Conservation (phyloP, 2,329 filamentous ascomycete genomes). For the Trichoderma aggressivum region DNA sequence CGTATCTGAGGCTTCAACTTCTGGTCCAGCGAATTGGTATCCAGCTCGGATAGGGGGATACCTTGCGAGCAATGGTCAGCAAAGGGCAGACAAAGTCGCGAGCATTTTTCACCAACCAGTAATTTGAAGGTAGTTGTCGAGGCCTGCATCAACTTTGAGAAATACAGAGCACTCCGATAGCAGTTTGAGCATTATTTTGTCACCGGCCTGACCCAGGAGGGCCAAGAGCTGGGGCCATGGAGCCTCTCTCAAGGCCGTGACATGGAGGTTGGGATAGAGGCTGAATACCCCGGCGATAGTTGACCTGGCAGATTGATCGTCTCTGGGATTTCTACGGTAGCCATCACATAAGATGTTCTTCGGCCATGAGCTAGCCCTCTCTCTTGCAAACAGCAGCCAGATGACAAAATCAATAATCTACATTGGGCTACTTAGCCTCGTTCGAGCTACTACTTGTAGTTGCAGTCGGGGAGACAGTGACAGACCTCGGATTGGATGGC, state of each 20-base stretch:
- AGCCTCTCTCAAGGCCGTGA: conserved; percentile 61
- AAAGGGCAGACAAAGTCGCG: neutral
- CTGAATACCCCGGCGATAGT: conserved; percentile 64
- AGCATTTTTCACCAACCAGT: conserved; percentile 55
- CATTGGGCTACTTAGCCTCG: conserved; percentile 20
- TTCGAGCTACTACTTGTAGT: neutral
- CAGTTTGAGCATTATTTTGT: conserved; percentile 73
- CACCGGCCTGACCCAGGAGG: conserved; percentile 71
- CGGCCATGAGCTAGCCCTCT: conserved; percentile 48
- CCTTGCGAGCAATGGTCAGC: conserved; percentile 33
- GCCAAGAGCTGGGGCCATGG: conserved; percentile 75
- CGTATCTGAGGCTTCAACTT: conserved; percentile 14
- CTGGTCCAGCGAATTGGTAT: neutral
- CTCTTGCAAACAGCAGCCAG: conserved; percentile 69
- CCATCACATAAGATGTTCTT: conserved; percentile 82
- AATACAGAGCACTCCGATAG: conserved; percentile 79
- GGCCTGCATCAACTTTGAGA: conserved; percentile 53
- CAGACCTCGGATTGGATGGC: conserved; percentile 63
- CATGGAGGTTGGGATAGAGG: conserved; percentile 66
- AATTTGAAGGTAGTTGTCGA: conserved; percentile 71
- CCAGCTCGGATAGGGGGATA: conserved; percentile 48
- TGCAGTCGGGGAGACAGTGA: neutral
- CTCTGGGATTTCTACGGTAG: conserved; percentile 52
- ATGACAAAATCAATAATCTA: conserved; percentile 76
- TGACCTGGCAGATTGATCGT: conserved; percentile 31